Conservation (phyloP, 2,329 filamentous ascomycete species). For the Ciborinia camelliae region DNA sequence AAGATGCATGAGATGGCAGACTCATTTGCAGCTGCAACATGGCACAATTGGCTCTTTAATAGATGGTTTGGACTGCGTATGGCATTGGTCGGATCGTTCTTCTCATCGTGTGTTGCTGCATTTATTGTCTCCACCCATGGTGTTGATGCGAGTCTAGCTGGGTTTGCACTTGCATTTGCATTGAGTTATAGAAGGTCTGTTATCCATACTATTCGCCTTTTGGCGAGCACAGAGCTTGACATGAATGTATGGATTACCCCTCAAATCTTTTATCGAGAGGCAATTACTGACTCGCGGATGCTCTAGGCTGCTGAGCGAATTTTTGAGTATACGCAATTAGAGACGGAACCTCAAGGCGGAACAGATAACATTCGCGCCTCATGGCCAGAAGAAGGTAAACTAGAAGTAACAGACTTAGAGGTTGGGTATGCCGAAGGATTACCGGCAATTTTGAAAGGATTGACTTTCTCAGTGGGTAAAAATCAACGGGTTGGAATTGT, state of each 20-base stretch:
- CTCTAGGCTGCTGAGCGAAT: slow-evolving; percentile 71
- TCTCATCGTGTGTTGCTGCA: slow-evolving; percentile 60
- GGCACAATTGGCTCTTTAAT: slow-evolving; percentile 66
- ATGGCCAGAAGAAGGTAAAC: slow-evolving; percentile 69
- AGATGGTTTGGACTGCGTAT: slow-evolving; percentile 70
- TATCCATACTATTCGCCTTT: slow-evolving; percentile 60
- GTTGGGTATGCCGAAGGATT: slow-evolving; percentile 69
- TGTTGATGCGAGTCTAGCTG: slow-evolving; percentile 66
- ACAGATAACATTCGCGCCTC: slow-evolving; percentile 54
- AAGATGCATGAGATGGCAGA: slow-evolving; percentile 68
- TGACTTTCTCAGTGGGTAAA: slow-evolving; percentile 61
- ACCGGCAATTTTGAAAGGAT: slow-evolving; percentile 63
- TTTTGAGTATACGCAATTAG: slow-evolving; percentile 66
- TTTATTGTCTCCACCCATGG: slow-evolving; percentile 57
- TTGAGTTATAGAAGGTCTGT: slow-evolving; percentile 63
- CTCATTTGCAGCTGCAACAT: slow-evolving; percentile 59
- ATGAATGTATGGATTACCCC: no score
- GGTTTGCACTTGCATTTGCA: slow-evolving; percentile 71
- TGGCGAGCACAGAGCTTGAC: slow-evolving; percentile 66
- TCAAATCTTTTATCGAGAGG: no score
- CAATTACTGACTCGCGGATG: no score
- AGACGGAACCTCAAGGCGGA: slow-evolving; percentile 62
- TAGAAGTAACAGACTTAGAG: slow-evolving; percentile 69
- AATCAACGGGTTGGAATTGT: slow-evolving; percentile 49
- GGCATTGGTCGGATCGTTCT: slow-evolving; percentile 64